Conservation (phyloP, 2,329 filamentous ascomycete genomes). For the Didymella sp. region DNA sequence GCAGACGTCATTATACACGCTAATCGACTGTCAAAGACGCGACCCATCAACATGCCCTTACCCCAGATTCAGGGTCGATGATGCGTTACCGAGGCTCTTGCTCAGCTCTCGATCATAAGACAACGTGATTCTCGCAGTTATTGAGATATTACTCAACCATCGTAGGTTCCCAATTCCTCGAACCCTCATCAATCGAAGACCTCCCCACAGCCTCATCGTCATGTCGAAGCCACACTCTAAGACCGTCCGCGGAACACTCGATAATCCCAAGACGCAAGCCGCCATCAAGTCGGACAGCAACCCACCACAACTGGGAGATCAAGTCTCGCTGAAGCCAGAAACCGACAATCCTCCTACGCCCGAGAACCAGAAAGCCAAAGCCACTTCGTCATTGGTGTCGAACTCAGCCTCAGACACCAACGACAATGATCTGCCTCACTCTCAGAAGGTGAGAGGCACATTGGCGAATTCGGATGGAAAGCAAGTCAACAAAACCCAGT, state of each 20-base stretch:
- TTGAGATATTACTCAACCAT: not conserved
- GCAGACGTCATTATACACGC: constrained; percentile 22
- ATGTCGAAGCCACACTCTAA: constrained; percentile 33
- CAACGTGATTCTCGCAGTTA: not conserved
- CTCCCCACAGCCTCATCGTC: constrained; percentile 1
- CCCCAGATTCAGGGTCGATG: constrained; percentile 14
- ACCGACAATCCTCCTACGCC: constrained; percentile 22
- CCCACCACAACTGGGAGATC: constrained; percentile 34
- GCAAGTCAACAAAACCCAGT: constrained; percentile 34
- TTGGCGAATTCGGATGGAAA: constrained; percentile 29
- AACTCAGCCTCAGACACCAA: constrained; percentile 20
- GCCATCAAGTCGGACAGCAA: constrained; percentile 24
- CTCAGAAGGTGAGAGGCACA: constrained; percentile 37
- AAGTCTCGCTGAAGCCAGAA: constrained; percentile 33
- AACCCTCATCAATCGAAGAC: not conserved
- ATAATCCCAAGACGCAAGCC: constrained; percentile 38
- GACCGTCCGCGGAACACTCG: constrained; percentile 43
- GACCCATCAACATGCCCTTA: constrained; percentile 8
- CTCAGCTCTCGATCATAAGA: constrained; percentile 3
- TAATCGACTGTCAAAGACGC: constrained; percentile 14
- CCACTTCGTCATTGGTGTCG: constrained; percentile 11
- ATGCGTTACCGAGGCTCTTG: constrained; percentile 17
- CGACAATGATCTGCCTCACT: constrained; percentile 29
- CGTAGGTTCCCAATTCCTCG: not conserved
- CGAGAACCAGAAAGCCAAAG: constrained; percentile 10